Evolutionary conservation across 441 rosid genomes (phyloP), one percentile per base, ranked within the genome.

Genomic region (Erodium trifolium): DNA sequence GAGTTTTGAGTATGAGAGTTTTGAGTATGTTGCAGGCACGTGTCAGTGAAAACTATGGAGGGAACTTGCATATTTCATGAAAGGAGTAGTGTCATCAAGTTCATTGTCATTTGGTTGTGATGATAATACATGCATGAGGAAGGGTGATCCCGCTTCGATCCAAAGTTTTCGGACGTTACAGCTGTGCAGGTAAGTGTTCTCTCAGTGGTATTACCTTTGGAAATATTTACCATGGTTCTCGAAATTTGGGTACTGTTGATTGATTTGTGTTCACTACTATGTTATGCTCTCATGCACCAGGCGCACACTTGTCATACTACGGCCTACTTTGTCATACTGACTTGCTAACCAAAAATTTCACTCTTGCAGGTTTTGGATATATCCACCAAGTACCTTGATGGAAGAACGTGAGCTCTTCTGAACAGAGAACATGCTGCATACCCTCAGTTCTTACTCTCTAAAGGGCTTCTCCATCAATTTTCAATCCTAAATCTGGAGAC

Each of bases 21-120:
- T n/a, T 23, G 64, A 60, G 47, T 64, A 35, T 65, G 9, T 60
- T 65, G 18, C 65, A 91, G 96, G 85, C 86, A 35, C 78, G 79
- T 70, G 82, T 89, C 67, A 79, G 73, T 77, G 92, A 85, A 78
- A 72, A 72, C 67, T 91, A 91, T 77, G 96, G 93, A 69, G 97
- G 97, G 79, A 82, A 67, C 74, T 76, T 91, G 72, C 69, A 75
- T 68, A 72, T 86, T 66, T 72, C 78, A 35, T 71, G 10, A 27
- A 45, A 18, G 41, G 41, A 37, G 41, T 37, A 37, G 41, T 37
- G 8, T 8, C 41, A 37, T 37, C 41, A 5, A 37, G 8, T 37
- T 37, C 8, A 37, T 37, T 37, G 41, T 37, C 64, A 60, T 23
- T 19, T 60, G 31, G 31, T 59, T 59, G 11, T 18, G 64, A 23